phyloP scores from a whole-genome alignment of 1,139 yeast species.

The Nakaseomyces kungkrabaensis region DNA sequence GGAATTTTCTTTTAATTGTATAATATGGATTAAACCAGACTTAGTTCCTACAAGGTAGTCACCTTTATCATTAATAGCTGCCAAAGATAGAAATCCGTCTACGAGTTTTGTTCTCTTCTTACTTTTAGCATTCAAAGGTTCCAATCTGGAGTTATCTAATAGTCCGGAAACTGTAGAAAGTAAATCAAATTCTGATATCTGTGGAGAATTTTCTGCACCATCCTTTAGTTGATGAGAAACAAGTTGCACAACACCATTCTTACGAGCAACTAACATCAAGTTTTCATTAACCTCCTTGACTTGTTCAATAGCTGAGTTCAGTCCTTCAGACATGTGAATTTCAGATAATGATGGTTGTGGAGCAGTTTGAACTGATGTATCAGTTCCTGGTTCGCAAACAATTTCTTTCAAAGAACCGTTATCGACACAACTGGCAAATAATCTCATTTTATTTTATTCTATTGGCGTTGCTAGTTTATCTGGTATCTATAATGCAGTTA shows the following conservation, averaged over 20 bases:
- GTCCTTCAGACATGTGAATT: constrained; percentile 34
- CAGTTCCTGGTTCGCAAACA: constrained; percentile 50
- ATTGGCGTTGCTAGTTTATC: background rate
- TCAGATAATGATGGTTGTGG: constrained; percentile 43
- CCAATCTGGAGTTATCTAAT: constrained; percentile 18
- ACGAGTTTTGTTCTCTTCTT: constrained; percentile 21
- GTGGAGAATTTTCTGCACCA: constrained; percentile 4
- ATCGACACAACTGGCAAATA: constrained; percentile 25
- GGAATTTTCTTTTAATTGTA: constrained; percentile 22
- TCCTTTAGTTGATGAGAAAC: background rate
- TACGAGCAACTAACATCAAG: constrained; percentile 21
- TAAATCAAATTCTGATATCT: constrained; percentile 10
- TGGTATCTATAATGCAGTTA: background rate
- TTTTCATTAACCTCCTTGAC: constrained; percentile 4
- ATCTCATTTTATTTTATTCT: constrained; percentile 16
- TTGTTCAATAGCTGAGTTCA: constrained; percentile 19
- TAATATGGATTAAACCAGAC: constrained; percentile 41
- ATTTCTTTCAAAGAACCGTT: constrained; percentile 36
- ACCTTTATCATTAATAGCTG: constrained; percentile 11
- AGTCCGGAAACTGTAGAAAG: constrained; percentile 12
- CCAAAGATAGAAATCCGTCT: constrained; percentile 24
- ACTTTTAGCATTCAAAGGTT: constrained; percentile 17
- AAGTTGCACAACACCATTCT: constrained; percentile 19
- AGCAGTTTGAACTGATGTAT: constrained; percentile 54
- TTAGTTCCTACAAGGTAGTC: constrained; percentile 30